Evolutionary conservation across 257 asterid species (phyloP).

Genomic region (Catharanthus roseus): DNA sequence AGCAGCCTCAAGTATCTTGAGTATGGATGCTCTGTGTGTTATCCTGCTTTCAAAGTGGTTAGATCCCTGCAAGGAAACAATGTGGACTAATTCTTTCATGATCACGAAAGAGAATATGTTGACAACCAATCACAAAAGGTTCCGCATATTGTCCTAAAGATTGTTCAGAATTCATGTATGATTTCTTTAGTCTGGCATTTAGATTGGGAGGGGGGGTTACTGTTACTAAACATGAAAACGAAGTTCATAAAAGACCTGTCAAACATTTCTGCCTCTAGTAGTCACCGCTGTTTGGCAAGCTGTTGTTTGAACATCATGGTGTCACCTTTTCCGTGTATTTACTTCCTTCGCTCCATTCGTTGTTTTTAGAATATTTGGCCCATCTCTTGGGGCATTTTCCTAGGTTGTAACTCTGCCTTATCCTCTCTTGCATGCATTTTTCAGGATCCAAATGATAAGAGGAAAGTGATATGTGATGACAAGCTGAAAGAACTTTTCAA

Average conservation of each 20-base stretch:
- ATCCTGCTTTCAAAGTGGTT: too few species aligned
- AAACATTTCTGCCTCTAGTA: background rate
- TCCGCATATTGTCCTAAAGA: background rate
- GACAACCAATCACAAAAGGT: background rate
- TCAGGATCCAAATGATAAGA: constrained; percentile 38
- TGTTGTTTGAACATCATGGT: background rate
- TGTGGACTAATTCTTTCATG: background rate
- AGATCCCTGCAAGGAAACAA: background rate
- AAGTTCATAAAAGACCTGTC: background rate
- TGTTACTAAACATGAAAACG: background rate
- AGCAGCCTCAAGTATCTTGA: background rate
- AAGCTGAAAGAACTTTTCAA: constrained; percentile 35
- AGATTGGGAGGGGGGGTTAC: too few species aligned
- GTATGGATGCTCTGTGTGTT: too few species aligned
- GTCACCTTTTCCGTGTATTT: background rate
- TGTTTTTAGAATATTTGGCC: background rate
- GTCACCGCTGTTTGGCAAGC: background rate
- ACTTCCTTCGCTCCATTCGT: background rate
- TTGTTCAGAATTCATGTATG: background rate
- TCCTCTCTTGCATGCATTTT: constrained; percentile 7
- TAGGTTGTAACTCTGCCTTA: background rate
- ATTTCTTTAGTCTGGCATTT: background rate
- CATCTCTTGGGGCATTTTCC: background rate
- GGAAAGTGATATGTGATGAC: constrained; percentile 32
- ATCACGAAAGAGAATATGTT: background rate